These are phyloP conservation scores for Russula sp. DNA, from an alignment of 768 basidiomycete genomes.

Conservation along the genomic window DNA sequence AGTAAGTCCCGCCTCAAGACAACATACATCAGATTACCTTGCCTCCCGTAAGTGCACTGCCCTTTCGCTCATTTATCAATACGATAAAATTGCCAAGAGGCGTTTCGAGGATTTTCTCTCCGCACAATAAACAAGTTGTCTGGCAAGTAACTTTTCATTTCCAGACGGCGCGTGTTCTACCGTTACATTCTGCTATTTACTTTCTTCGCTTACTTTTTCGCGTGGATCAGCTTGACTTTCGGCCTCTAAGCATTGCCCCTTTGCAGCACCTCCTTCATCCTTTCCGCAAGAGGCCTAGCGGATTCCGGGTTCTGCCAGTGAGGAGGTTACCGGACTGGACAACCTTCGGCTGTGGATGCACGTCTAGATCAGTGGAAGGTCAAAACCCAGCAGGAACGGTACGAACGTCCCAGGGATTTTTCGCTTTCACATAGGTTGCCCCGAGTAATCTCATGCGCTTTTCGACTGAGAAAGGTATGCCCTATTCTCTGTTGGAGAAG, in stretches of 20 bases:
- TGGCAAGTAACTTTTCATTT: not conserved
- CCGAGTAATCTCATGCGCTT: conserved; percentile 59
- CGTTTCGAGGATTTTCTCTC: not conserved
- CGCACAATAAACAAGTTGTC: not conserved
- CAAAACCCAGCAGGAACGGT: conserved; percentile 33
- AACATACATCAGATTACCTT: not conserved
- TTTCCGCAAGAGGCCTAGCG: conserved; percentile 54
- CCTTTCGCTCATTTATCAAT: not conserved
- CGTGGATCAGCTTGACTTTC: no score
- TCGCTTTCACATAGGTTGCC: conserved; percentile 61
- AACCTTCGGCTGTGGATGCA: conserved; percentile 42
- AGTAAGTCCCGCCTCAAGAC: no score
- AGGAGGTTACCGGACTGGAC: conserved; percentile 57
- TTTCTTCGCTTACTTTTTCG: not conserved
- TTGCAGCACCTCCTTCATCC: conserved; percentile 51
- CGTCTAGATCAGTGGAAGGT: not conserved
- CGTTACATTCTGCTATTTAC: not conserved
- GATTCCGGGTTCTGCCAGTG: conserved; percentile 81
- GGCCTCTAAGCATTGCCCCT: conserved; percentile 6
- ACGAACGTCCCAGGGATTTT: conserved; percentile 51
- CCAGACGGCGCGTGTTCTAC: not conserved
- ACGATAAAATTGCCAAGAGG: not conserved
- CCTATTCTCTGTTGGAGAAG: conserved; percentile 35
- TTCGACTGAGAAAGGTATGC: conserved; percentile 73
- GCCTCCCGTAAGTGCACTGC: not conserved